Base-by-base conservation (phyloP, 495 filamentous ascomycete species). In the Cercophora scortea region DNA sequence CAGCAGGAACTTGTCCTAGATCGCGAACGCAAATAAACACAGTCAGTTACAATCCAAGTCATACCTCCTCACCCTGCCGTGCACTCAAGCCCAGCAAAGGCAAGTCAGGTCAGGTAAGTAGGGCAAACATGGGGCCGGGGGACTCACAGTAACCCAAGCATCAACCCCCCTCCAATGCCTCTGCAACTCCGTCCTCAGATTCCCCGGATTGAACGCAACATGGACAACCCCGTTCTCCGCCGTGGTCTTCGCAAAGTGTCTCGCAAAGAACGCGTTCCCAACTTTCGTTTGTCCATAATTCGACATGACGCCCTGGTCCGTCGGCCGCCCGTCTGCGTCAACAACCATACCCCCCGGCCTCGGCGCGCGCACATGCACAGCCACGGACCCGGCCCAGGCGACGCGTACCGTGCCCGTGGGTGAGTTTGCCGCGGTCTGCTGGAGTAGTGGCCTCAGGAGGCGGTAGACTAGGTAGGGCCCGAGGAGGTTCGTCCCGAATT, bases 401-500 rank as follows among this genome's bases (percentile, higher is more conserved):
- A 78, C 68, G 25, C 76, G 65, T 3, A 78, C 73, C 38, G 51
- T 67, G 49, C 61, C 56, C 4, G 62, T 40, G 0, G 69, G 66
- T 5, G 54, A 55, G 0, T 45, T 33, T 40, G 66, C 68, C 0
- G 71, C 73, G 4, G 74, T 74, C 8, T 57, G 54, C 32, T 55
- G 56, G 5, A 81, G 59, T 10, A 74, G 63, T 0, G 79, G 76
- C 1, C 62, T 64, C 3, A 83, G 75, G 12, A 75, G 64, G 48
- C 71, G 56, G 8, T 68, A 72, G 47, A 78, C 56, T n/a, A 75
- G 65, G 55, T 68, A 75, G 38, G 60, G 61, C 1, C 70, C 72
- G 1, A 75, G 36, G 39, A 52, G 57, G 51, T 76, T 78, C 5
- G 64, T 68, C 8, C 63, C 72, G 15, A 73, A 52, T 40, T 73